phyloP scores from a whole-genome alignment of 2,329 filamentous ascomycete species.

The Colletotrichum viniferum region DNA sequence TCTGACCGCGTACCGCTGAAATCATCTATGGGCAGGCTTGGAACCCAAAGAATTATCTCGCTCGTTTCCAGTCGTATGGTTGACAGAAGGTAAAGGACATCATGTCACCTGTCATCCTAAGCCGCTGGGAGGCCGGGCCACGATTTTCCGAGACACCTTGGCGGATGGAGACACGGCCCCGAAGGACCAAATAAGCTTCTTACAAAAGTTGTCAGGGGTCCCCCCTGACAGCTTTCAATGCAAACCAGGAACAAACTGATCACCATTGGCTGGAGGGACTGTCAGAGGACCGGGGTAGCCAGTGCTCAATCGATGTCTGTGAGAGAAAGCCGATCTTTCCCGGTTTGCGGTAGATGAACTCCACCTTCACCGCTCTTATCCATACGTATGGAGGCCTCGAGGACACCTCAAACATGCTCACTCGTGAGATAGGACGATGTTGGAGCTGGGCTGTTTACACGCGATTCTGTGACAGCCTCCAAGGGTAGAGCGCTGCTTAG shows the following conservation, averaged over 20 bases:
- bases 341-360: slow-evolving; percentile 12
- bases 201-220: background rate
- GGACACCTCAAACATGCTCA: slow-evolving; percentile 12
- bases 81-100: background rate
- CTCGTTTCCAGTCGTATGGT: background rate
- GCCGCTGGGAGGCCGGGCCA: background rate
- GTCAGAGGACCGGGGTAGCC: background rate
- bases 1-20: background rate
- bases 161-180: background rate
- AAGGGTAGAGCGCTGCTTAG: background rate
- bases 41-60: background rate
- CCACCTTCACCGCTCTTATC: background rate
- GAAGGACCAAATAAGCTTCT: slow-evolving; percentile 7
- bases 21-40: background rate
- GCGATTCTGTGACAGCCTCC: background rate
- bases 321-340: background rate
- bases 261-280: background rate
- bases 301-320: background rate
- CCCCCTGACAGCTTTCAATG: background rate
- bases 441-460: background rate
- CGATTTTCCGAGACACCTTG: background rate
- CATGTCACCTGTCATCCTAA: slow-evolving; percentile 18
- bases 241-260: background rate
- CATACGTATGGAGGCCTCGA: background rate
- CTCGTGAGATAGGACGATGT: background rate